These are phyloP conservation scores for Sporisorium iseilematis-ciliati DNA, from an alignment of 1,284 basidiomycete genomes.

Conservation along the genomic window DNA sequence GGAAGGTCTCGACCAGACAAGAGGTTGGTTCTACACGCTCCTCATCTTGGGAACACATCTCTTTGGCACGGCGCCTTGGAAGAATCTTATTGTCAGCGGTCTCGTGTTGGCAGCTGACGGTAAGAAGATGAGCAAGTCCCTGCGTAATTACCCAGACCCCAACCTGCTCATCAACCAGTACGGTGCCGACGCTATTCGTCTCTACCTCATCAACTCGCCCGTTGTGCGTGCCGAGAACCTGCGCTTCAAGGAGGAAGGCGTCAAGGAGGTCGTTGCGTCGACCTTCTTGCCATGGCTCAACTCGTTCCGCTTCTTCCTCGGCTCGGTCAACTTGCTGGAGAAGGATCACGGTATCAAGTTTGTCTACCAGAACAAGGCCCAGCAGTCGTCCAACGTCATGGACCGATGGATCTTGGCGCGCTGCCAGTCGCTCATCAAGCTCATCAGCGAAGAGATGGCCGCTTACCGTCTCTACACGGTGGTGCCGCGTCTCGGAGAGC, in stretches of 20 bases:
- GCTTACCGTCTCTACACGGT: slow-evolving; percentile 98
- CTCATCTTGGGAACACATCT: slow-evolving; percentile 95
- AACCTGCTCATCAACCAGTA: slow-evolving; percentile 89
- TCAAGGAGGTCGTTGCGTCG: slow-evolving; percentile 93
- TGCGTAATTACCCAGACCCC: slow-evolving; percentile 98
- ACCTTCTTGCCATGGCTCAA: slow-evolving; percentile 99
- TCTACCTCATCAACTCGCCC: slow-evolving; percentile 99
- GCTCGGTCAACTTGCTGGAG: slow-evolving; percentile 89
- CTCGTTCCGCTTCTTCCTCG: slow-evolving; percentile 98
- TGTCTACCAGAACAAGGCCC: slow-evolving; percentile 86
- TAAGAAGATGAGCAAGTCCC: slow-evolving; percentile 99
- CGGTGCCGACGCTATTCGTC: slow-evolving; percentile 95
- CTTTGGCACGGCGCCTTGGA: slow-evolving; percentile 94
- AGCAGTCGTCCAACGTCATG: slow-evolving; percentile 93
- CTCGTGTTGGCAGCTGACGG: slow-evolving; percentile 97
- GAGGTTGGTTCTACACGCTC: slow-evolving; percentile 99
- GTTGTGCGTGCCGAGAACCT: slow-evolving; percentile 98
- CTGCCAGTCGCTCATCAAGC: slow-evolving; percentile 93
- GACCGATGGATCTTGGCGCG: slow-evolving; percentile 97
- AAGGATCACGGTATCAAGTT: slow-evolving; percentile 85
- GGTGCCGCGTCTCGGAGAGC: slow-evolving; percentile 89
- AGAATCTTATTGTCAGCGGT: slow-evolving; percentile 96
- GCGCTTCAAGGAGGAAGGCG: slow-evolving; percentile 97
- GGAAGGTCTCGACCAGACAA: slow-evolving; percentile 80
- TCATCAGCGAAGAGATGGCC: slow-evolving; percentile 94